Evolutionary conservation across 1,284 basidiomycete species (phyloP).

Genomic region (Tranzscheliella williamsii): DNA sequence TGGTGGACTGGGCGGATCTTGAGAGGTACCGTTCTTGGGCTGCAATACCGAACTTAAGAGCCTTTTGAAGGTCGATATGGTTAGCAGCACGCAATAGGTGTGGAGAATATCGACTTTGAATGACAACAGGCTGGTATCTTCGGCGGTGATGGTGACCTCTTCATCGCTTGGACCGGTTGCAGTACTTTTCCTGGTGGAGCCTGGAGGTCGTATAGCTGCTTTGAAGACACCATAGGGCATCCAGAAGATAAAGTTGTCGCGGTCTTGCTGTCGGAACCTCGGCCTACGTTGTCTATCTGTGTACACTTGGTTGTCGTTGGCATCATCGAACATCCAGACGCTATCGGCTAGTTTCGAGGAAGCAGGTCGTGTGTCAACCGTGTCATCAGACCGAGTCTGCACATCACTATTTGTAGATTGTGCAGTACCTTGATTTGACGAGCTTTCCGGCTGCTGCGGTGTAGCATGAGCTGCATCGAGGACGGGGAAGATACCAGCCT

Average conservation of each 20-base stretch:
- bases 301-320: conserved; percentile 1
- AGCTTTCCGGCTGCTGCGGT: conserved; percentile 40
- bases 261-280: conserved; percentile 42
- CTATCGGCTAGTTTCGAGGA: conserved; percentile 41
- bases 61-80: conserved; percentile 67
- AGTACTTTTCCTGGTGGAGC: conserved; percentile 28
- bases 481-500: conserved; percentile 59
- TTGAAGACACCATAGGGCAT: conserved; percentile 52
- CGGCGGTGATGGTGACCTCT: conserved; percentile 63
- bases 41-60: conserved; percentile 51
- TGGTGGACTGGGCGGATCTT: neutral
- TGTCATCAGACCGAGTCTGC: conserved; percentile 1
- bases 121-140: conserved; percentile 63
- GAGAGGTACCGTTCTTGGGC: neutral
- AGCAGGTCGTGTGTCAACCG: conserved; percentile 2
- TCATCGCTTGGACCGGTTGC: conserved; percentile 55
- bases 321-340: conserved; percentile 47
- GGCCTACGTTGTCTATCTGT: conserved; percentile 15
- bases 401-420: conserved; percentile 13
- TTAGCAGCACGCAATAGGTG: conserved; percentile 75
- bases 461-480: conserved; percentile 56
- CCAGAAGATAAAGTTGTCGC: conserved; percentile 60
- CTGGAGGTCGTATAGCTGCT: conserved; percentile 31
- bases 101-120: conserved; percentile 71
- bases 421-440: conserved; percentile 16